phyloP scores from a whole-genome alignment of 73 alveolate genomes.

The Blepharisma stoltei region DNA sequence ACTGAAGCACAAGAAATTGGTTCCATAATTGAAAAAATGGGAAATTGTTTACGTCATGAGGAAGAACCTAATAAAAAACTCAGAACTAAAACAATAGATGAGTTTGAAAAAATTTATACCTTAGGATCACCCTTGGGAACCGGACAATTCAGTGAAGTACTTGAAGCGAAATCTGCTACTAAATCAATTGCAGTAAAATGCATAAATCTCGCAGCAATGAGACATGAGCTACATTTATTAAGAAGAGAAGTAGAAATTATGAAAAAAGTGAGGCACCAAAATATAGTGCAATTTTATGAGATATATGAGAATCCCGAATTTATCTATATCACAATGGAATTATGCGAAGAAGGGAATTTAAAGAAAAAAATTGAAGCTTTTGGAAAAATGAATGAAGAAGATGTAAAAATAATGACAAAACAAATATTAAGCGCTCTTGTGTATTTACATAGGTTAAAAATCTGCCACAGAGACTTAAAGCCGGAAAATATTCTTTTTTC shows the following conservation, averaged over 20 bases:
- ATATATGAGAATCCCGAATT: neutral
- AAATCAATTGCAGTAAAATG: slow-evolving; percentile 23
- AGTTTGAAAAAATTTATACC: neutral
- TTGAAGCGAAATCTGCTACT: neutral
- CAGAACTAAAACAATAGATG: neutral
- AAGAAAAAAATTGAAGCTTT: neutral
- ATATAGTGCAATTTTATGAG: slow-evolving; percentile 16
- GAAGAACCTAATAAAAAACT: no score
- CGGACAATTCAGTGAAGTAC: slow-evolving; percentile 28
- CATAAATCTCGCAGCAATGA: neutral
- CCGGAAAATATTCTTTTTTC: slow-evolving; percentile 51
- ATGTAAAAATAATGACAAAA: neutral
- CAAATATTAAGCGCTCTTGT: slow-evolving; percentile 31
- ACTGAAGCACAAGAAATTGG: no score
- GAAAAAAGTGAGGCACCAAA: neutral
- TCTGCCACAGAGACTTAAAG: slow-evolving; percentile 53
- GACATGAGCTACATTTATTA: neutral
- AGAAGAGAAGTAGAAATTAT: slow-evolving; percentile 2
- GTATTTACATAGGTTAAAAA: slow-evolving; percentile 35
- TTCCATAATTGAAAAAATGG: no score
- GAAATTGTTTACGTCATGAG: no score
- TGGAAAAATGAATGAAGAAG: neutral
- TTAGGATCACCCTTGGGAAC: slow-evolving; percentile 8
- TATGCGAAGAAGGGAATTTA: slow-evolving; percentile 3
- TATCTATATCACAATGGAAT: slow-evolving; percentile 15